Evolutionary conservation across 768 basidiomycete genomes (phyloP).

Genomic region (Asterophora parasitica): DNA sequence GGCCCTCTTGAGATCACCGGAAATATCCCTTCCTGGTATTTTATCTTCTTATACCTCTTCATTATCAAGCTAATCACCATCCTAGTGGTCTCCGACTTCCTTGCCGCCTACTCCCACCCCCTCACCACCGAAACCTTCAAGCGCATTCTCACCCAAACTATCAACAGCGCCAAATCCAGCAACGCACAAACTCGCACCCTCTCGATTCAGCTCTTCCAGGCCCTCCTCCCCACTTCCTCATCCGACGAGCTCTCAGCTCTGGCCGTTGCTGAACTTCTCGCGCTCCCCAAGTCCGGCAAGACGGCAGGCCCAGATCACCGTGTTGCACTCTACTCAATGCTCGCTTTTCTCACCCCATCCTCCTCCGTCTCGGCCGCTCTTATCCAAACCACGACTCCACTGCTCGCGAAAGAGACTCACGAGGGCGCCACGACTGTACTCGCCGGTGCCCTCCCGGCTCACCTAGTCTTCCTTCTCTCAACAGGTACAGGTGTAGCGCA

Average conservation of each 20-base stretch:
- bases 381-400: slow-evolving; percentile 38
- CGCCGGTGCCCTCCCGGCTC: slow-evolving; percentile 47
- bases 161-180: slow-evolving; percentile 72
- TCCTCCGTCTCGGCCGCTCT: slow-evolving; percentile 33
- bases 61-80: slow-evolving; percentile 4
- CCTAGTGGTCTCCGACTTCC: slow-evolving; percentile 54
- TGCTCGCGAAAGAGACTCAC: slow-evolving; percentile 71
- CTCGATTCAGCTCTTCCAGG: slow-evolving; percentile 54
- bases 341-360: slow-evolving; percentile 48
- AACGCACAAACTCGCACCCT: slow-evolving; percentile 56
- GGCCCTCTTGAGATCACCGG: slow-evolving; percentile 76
- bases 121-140: slow-evolving; percentile 46
- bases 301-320: slow-evolving; percentile 87
- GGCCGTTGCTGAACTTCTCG: slow-evolving; percentile 61
- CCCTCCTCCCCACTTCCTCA: slow-evolving; percentile 32
- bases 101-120: slow-evolving; percentile 47
- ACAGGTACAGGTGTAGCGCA: slow-evolving; percentile 30
- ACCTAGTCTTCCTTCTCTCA: slow-evolving; percentile 53
- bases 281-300: slow-evolving; percentile 79
- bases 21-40: slow-evolving; percentile 64
- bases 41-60: slow-evolving; percentile 4
- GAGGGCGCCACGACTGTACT: slow-evolving; percentile 59
- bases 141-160: slow-evolving; percentile 49
- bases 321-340: slow-evolving; percentile 74
- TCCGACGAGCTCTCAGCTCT: slow-evolving; percentile 33